Evolutionary conservation across 129 eudicot species (phyloP).

Genomic region (Chrysanthemum seticuspe): DNA sequence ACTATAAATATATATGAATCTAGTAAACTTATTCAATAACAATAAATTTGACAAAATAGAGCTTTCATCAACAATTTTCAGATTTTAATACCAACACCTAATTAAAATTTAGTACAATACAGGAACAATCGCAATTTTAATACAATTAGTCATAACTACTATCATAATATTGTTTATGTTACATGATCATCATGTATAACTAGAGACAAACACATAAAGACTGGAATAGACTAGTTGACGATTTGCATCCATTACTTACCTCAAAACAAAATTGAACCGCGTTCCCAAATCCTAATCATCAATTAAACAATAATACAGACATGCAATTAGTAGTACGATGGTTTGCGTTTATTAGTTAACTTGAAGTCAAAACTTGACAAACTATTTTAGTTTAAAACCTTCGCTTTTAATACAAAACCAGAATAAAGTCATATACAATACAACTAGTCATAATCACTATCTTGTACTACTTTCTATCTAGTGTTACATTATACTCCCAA

Average conservation of each 20-base stretch:
- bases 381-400: not conserved
- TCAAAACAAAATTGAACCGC: not conserved
- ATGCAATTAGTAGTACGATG: no score
- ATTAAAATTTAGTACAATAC: not conserved
- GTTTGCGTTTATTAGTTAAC: no score
- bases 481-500: not conserved
- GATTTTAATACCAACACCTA: not conserved
- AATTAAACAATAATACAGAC: no score
- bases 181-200: not conserved
- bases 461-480: not conserved
- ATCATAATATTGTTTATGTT: not conserved
- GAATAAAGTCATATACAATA: not conserved
- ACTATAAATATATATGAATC: no score
- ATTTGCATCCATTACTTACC: not conserved
- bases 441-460: not conserved
- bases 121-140: not conserved
- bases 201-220: not conserved
- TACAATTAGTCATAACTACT: not conserved
- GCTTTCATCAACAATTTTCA: constrained; percentile 4
- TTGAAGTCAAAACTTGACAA: constrained; percentile 1
- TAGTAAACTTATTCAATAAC: no score
- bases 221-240: not conserved
- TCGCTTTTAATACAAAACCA: not conserved
- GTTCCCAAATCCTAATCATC: no score
- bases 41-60: not conserved